Evolutionary conservation across 2,329 filamentous ascomycete species (phyloP).

Genomic region (Talaromyces marneffei): DNA sequence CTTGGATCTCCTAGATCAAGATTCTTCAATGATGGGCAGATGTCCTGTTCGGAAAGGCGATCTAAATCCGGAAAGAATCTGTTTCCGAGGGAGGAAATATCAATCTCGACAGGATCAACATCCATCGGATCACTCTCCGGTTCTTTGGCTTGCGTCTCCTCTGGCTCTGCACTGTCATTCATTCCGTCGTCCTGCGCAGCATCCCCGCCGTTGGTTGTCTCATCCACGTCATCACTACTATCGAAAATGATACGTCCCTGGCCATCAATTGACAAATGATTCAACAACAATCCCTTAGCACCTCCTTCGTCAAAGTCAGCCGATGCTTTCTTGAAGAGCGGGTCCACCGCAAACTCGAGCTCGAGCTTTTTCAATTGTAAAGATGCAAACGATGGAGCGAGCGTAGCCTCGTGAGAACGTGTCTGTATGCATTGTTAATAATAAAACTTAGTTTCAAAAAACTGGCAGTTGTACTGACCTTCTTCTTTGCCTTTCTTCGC

Average conservation of each 20-base stretch:
- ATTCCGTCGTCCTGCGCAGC: slow-evolving; percentile 28
- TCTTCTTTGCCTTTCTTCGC: slow-evolving; percentile 58
- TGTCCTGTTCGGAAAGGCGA: slow-evolving; percentile 74
- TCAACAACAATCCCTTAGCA: slow-evolving; percentile 87
- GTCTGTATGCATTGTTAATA: slow-evolving; percentile 37
- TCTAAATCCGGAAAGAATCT: slow-evolving; percentile 82
- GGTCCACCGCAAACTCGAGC: slow-evolving; percentile 91
- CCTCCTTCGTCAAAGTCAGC: slow-evolving; percentile 98
- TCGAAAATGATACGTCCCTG: slow-evolving; percentile 95
- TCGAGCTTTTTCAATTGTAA: slow-evolving; percentile 96
- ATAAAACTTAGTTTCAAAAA: too few species aligned
- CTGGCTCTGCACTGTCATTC: slow-evolving; percentile 42
- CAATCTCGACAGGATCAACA: slow-evolving; percentile 64
- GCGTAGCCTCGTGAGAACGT: slow-evolving; percentile 83
- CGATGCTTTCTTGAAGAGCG: slow-evolving; percentile 97
- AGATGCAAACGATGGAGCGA: slow-evolving; percentile 80
- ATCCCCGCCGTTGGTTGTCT: slow-evolving; percentile 40
- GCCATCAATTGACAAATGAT: slow-evolving; percentile 92
- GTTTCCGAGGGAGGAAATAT: slow-evolving; percentile 65
- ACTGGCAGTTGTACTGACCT: slow-evolving; percentile 45
- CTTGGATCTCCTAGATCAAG: slow-evolving; percentile 86
- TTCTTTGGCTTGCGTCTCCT: slow-evolving; percentile 32
- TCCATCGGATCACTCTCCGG: slow-evolving; percentile 49
- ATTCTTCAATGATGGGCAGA: slow-evolving; percentile 89
- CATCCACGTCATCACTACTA: slow-evolving; percentile 78